Percentiles rank a stretch among this genome's conserved stretches.
Evolutionary conservation across 2,329 filamentous ascomycete genomes (phyloP).

Genomic region (Emmonsiellopsis sp.): DNA sequence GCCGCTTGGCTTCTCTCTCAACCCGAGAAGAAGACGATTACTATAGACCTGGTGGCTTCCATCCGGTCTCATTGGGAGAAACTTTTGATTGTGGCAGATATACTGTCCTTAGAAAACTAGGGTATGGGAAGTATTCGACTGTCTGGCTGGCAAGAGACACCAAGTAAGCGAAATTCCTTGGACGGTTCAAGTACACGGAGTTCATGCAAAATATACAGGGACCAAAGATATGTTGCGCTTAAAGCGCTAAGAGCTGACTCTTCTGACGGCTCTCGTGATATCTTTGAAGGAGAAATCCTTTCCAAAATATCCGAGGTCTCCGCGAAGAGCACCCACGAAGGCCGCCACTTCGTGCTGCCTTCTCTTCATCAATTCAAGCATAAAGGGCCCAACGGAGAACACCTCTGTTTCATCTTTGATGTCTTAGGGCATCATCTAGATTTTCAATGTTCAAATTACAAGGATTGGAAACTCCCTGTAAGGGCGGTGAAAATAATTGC

Average conservation of each 20-base stretch:
- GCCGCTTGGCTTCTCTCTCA: not conserved
- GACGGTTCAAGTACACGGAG: not conserved
- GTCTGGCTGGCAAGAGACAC: slow-evolving; percentile 74
- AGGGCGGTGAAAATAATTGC: slow-evolving; percentile 14
- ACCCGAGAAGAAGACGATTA: slow-evolving; percentile 73
- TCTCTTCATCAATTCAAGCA: slow-evolving; percentile 19
- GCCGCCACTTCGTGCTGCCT: slow-evolving; percentile 12
- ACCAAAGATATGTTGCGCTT: slow-evolving; percentile 15
- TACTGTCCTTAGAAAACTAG: slow-evolving; percentile 81
- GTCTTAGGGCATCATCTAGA: slow-evolving; percentile 17
- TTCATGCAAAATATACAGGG: slow-evolving; percentile 10
- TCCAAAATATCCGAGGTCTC: slow-evolving; percentile 12
- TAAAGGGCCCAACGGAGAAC: slow-evolving; percentile 19
- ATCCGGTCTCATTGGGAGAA: slow-evolving; percentile 79
- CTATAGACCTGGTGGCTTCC: slow-evolving; percentile 92
- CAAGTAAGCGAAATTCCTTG: slow-evolving; percentile 22
- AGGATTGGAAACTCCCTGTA: slow-evolving; percentile 16
- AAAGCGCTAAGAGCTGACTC: slow-evolving; percentile 19
- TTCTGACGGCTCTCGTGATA: slow-evolving; percentile 15
- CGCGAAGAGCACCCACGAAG: slow-evolving; percentile 11
- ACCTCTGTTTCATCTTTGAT: slow-evolving; percentile 21
- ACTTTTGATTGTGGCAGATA: slow-evolving; percentile 89
- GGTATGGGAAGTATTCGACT: slow-evolving; percentile 91
- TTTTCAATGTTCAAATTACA: slow-evolving; percentile 14
- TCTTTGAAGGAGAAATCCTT: slow-evolving; percentile 17